Base-by-base conservation (phyloP, 148 eudicot species). In the Fagopyrum tataricum region DNA sequence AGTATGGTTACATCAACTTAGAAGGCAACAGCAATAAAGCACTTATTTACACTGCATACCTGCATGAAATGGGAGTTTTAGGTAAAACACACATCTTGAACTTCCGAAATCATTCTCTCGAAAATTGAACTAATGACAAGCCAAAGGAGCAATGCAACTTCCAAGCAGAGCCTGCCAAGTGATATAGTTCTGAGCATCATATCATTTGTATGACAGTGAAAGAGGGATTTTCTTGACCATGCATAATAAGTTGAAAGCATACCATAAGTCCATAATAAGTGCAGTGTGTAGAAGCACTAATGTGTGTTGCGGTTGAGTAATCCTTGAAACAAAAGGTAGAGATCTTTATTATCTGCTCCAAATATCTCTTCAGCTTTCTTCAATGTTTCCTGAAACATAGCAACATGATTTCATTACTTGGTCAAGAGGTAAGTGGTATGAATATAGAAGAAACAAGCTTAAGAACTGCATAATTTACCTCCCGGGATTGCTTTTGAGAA, bases 351-450 rank as follows among this genome's bases (percentile, higher is more conserved):
- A 48, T 89, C 98, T 62, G 68, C 71, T 71, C 98, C 97, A 77
- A 94, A 92, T 44, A 91, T 88, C 44, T 89, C 96, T 79, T 91
- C 97, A 9, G 98, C 97, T 77, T 94, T 94, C 81, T 81, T 87
- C 87, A 91, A 77, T 17, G 98, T 91, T 82, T 94, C 98, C 97
- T 94, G 3, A 31, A 6, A 24, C 26, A 72, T 7, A n/a, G 7
- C 51, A 6, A 10, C 37, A 31, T 0, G 37, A 10, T 42, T 20
- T 23, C 72, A 70, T 49, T 21, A 64, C 20, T 17, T 41, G 24
- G 31, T 42, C 10, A 11, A 68, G 24, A 68, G 40, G 0, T 26
- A 31, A 12, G 40, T 24, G 41, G 40, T 68, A 42, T 48, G 6
- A 5, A 68, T 15, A 44, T 70, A 31, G 43, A 18, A 31, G 43